phyloP scores from a whole-genome alignment of 768 basidiomycete species.

The Thelephora ganbajun region DNA sequence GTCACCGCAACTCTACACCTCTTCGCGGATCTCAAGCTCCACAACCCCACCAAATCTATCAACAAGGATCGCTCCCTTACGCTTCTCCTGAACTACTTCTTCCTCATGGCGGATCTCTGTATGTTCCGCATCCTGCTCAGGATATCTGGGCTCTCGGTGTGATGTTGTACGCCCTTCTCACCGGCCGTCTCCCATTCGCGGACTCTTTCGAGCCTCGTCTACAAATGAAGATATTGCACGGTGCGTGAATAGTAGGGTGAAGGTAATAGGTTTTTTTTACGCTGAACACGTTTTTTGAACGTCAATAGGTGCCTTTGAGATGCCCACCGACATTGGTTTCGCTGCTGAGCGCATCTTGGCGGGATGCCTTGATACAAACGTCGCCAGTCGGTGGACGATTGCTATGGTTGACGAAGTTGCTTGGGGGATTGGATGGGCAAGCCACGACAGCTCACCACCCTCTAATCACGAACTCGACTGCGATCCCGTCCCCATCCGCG shows the following conservation, averaged over 20 bases:
- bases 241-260: slow-evolving; percentile 25
- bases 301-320: slow-evolving; percentile 43
- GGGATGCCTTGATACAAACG: slow-evolving; percentile 66
- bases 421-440: slow-evolving; percentile 67
- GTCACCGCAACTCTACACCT: slow-evolving; percentile 35
- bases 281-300: background rate
- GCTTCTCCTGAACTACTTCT: slow-evolving; percentile 79
- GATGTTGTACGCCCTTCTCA: slow-evolving; percentile 74
- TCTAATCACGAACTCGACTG: slow-evolving; percentile 13
- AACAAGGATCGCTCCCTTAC: slow-evolving; percentile 82
- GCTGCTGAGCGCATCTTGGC: slow-evolving; percentile 55
- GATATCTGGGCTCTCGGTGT: slow-evolving; percentile 96
- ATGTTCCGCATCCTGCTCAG: slow-evolving; percentile 50
- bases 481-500: slow-evolving; percentile 5
- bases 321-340: slow-evolving; percentile 40
- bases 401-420: slow-evolving; percentile 66
- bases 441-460: slow-evolving; percentile 23
- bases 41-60: slow-evolving; percentile 28
- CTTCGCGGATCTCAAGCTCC: slow-evolving; percentile 17
- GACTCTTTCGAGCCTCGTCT: slow-evolving; percentile 88
- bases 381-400: slow-evolving; percentile 63
- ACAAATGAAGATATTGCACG: slow-evolving; percentile 83
- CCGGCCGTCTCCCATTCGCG: slow-evolving; percentile 72
- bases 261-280: background rate
- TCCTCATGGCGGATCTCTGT: slow-evolving; percentile 30